Conservation (phyloP, 1,284 basidiomycete species). For the Marasmius fiardii region DNA sequence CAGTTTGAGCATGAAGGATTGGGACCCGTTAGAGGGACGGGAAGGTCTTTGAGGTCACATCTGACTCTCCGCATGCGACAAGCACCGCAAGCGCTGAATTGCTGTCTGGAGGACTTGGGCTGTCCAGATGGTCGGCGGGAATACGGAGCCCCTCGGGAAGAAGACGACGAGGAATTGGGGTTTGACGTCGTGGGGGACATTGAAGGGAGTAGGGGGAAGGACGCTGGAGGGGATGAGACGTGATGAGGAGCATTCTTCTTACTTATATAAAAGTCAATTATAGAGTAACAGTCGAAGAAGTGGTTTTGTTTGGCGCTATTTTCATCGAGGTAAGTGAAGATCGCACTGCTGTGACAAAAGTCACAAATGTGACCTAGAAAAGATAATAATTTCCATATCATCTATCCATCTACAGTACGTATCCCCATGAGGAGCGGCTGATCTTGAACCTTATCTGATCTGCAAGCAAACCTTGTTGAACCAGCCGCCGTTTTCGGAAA, state of each 20-base stretch:
- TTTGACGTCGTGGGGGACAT: slow-evolving; percentile 50
- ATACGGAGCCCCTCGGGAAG: slow-evolving; percentile 41
- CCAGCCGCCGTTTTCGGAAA: neutral
- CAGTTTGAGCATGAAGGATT: slow-evolving; percentile 81
- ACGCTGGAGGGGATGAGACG: neutral
- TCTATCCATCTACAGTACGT: neutral
- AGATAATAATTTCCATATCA: neutral
- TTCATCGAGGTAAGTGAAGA: neutral
- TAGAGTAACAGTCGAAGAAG: neutral
- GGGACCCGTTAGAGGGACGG: slow-evolving; percentile 42
- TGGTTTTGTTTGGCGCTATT: neutral
- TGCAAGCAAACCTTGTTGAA: neutral
- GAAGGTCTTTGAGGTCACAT: slow-evolving; percentile 77
- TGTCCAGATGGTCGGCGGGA: slow-evolving; percentile 51
- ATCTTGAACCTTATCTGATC: slow-evolving; percentile 35
- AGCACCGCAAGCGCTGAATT: slow-evolving; percentile 86
- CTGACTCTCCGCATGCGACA: slow-evolving; percentile 63
- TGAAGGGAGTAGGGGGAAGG: slow-evolving; percentile 12
- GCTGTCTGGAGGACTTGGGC: slow-evolving; percentile 73
- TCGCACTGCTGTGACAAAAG: neutral
- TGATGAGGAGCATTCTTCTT: neutral
- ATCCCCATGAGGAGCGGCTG: slow-evolving; percentile 4
- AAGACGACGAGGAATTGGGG: slow-evolving; percentile 26
- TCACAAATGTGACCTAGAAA: neutral
- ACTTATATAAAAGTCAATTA: neutral